These are phyloP conservation scores for Durio zibethinus DNA, from an alignment of 345 rosid genomes.

Conservation along the genomic window DNA sequence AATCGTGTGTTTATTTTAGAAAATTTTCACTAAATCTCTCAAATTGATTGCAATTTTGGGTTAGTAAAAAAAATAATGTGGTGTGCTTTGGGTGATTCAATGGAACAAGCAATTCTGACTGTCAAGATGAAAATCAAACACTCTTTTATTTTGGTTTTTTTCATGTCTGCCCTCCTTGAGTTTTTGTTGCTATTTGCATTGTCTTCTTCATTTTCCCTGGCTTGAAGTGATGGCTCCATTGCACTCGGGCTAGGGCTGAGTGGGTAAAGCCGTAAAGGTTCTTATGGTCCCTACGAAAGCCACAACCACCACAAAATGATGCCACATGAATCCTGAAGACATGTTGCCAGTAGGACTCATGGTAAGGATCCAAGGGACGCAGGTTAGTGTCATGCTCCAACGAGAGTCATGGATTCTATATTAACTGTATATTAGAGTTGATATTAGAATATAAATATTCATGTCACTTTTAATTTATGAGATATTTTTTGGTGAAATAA, in stretches of 20 bases:
- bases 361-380: too few relatives aligned
- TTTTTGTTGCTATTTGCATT: neutral
- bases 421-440: too few relatives aligned
- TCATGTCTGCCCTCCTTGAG: neutral
- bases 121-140: slow-evolving; percentile 21
- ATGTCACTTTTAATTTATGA: too few relatives aligned
- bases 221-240: slow-evolving; percentile 20
- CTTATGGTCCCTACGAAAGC: slow-evolving; percentile 36
- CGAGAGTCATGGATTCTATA: too few relatives aligned
- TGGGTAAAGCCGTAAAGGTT: slow-evolving; percentile 36
- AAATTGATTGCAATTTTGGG: neutral
- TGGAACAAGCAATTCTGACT: slow-evolving; percentile 29
- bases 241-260: slow-evolving; percentile 39
- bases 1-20: neutral
- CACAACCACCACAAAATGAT: neutral
- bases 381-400: too few relatives aligned
- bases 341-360: too few relatives aligned
- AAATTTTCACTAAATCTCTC: neutral
- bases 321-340: slow-evolving; percentile 12
- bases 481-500: too few relatives aligned
- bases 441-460: too few relatives aligned
- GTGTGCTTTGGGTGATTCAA: slow-evolving; percentile 18
- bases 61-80: too few relatives aligned
- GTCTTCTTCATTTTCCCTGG: neutral
- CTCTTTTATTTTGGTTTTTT: neutral